A percentile compares a stretch with the other conserved stretches of the same genome.
Conservation (phyloP, 1,284 basidiomycete genomes). For the Anthracocystis panici-leucophaei region DNA sequence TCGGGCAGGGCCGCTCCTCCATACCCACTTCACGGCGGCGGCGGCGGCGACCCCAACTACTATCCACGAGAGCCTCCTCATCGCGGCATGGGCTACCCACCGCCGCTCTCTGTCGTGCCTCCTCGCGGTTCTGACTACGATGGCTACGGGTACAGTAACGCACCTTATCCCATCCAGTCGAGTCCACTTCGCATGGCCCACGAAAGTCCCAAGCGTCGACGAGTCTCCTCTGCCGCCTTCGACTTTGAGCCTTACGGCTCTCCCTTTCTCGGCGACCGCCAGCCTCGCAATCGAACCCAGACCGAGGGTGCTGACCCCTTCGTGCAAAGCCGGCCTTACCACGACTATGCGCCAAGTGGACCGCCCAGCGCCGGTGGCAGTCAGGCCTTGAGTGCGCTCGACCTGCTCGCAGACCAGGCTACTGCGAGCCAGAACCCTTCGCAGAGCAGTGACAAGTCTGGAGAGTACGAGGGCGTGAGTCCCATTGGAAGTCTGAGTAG, state of each 20-base stretch:
- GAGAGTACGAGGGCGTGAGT: constrained; percentile 48
- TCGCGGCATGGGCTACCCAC: constrained; percentile 32
- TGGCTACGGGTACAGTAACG: constrained; percentile 29
- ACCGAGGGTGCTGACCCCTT: constrained; percentile 57
- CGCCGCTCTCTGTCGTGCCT: constrained; percentile 34
- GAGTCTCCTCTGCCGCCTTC: constrained; percentile 54
- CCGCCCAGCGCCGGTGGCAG: constrained; percentile 34
- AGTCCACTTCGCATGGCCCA: constrained; percentile 49
- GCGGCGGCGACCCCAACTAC: constrained; percentile 24
- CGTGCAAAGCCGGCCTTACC: constrained; percentile 22
- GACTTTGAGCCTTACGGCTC: constrained; percentile 56
- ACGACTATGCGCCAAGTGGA: constrained; percentile 40
- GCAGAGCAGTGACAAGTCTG: constrained; percentile 58
- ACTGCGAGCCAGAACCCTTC: constrained; percentile 64
- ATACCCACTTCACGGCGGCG: constrained; percentile 20
- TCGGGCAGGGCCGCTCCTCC: constrained; percentile 22
- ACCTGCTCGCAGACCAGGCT: constrained; percentile 69
- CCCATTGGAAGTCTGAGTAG: constrained; percentile 53
- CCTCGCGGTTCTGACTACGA: constrained; percentile 36
- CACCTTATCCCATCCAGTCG: constrained; percentile 36
- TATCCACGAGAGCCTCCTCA: constrained; percentile 33
- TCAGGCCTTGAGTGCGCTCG: constrained; percentile 61
- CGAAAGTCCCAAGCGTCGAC: constrained; percentile 66
- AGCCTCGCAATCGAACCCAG: constrained; percentile 42
- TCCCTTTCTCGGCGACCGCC: constrained; percentile 45